Evolutionary conservation across 2,329 filamentous ascomycete species (phyloP).

Genomic region (Sphaceloma murrayae): DNA sequence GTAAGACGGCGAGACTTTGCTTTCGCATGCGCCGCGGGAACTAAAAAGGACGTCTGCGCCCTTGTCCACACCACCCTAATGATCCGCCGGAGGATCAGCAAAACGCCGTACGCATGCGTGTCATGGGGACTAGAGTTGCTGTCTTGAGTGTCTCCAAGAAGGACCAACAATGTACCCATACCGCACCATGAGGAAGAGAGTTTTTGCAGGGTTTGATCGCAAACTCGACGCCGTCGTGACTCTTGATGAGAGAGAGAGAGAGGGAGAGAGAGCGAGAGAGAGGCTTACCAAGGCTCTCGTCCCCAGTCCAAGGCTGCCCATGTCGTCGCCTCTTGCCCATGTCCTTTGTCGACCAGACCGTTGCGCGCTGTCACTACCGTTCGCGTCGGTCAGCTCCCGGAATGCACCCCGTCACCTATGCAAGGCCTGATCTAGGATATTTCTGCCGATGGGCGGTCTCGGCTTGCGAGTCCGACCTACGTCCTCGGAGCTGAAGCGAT

Average conservation of each 20-base stretch:
- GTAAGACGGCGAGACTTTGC: conserved; percentile 9
- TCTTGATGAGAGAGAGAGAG: no score
- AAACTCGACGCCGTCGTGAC: no score
- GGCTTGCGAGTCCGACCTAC: conserved; percentile 6
- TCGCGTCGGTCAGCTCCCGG: conserved; percentile 2
- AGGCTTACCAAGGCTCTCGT: no score
- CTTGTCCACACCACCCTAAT: not conserved
- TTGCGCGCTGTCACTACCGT: not conserved
- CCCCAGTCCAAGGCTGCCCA: not conserved
- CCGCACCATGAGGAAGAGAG: no score
- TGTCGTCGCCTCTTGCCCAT: no score
- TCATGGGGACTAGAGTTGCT: conserved; percentile 6
- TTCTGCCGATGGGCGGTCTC: conserved; percentile 12
- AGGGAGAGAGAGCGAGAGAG: no score
- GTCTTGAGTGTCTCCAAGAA: not conserved
- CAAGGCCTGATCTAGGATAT: not conserved
- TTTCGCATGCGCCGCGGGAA: conserved; percentile 13
- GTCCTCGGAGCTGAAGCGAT: conserved; percentile 7
- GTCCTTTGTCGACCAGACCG: not conserved
- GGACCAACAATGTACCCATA: no score
- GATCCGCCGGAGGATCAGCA: no score
- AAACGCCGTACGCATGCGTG: conserved; percentile 4
- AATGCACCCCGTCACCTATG: not conserved
- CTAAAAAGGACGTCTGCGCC: conserved; percentile 1
- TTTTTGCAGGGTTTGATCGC: no score